A percentile compares a stretch with the other conserved stretches of the same genome.
phyloP scores from a whole-genome alignment of 106 monocot species.

The Dioscorea dumetorum region DNA sequence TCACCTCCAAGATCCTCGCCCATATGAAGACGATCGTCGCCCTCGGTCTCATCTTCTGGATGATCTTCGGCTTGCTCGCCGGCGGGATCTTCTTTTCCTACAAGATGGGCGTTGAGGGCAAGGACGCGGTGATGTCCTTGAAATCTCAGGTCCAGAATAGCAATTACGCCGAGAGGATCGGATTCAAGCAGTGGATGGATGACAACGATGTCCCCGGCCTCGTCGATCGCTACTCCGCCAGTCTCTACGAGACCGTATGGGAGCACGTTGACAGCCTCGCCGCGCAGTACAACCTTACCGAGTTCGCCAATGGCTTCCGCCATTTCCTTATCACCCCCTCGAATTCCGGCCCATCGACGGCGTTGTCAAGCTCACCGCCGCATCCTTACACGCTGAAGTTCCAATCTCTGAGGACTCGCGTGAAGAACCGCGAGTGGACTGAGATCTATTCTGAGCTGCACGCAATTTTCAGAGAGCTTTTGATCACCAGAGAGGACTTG shows the following conservation, averaged over 20 bases:
- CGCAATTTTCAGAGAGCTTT: conserved; percentile 41
- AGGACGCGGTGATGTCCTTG: conserved; percentile 50
- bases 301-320: conserved; percentile 37
- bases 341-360: conserved; percentile 3
- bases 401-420: conserved; percentile 17
- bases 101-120: conserved; percentile 68
- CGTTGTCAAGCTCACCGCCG: conserved; percentile 14
- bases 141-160: conserved; percentile 49
- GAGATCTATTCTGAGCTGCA: conserved; percentile 49
- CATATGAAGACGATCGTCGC: conserved; percentile 42
- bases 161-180: conserved; percentile 65
- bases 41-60: conserved; percentile 35
- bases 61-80: conserved; percentile 36
- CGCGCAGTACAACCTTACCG: conserved; percentile 47
- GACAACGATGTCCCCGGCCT: conserved; percentile 47
- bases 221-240: conserved; percentile 47
- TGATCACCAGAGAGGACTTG: conserved; percentile 45
- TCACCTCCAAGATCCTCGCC: conserved; percentile 15
- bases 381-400: conserved; percentile 38
- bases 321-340: conserved; percentile 35
- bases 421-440: conserved; percentile 50
- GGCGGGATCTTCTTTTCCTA: conserved; percentile 67
- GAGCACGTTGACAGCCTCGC: conserved; percentile 51
- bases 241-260: conserved; percentile 51
- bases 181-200: conserved; percentile 54